A percentile compares a stretch with the other conserved stretches of the same genome.
phyloP scores from a whole-genome alignment of 176 grass and related monocot genomes.

The Cenchrus americanus region DNA sequence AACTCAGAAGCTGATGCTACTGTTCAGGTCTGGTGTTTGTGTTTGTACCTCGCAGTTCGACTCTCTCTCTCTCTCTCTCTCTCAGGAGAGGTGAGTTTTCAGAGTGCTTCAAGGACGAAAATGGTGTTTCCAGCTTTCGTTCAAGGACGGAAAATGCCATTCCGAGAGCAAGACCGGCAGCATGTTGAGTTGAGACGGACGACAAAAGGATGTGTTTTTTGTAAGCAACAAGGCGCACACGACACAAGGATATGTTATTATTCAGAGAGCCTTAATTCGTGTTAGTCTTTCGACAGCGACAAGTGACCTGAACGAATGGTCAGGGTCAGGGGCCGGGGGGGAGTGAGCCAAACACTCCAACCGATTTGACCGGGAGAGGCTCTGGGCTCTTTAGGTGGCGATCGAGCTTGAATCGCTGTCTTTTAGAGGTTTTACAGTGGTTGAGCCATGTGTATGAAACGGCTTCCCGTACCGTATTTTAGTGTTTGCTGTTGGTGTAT shows the following conservation, averaged over 20 bases:
- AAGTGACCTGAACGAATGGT: slow-evolving; percentile 43
- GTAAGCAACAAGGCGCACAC: not conserved
- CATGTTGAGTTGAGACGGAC: not conserved
- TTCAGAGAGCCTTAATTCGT: slow-evolving; percentile 4
- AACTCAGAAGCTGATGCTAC: not conserved
- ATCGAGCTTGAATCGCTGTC: not conserved
- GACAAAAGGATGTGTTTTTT: not conserved
- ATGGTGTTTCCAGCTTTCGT: too few relatives aligned
- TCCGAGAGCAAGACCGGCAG: not conserved
- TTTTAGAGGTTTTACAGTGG: not conserved
- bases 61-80: not conserved
- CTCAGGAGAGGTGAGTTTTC: not conserved
- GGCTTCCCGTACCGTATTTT: not conserved
- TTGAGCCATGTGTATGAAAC: not conserved
- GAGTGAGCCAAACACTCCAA: slow-evolving; percentile 29
- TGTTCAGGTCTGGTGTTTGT: not conserved
- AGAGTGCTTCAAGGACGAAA: too few relatives aligned
- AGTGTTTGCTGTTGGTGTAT: too few relatives aligned
- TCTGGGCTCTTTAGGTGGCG: not conserved
- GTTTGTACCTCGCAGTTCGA: not conserved
- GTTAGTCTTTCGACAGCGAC: slow-evolving; percentile 52
- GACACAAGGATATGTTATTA: not conserved
- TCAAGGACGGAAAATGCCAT: not conserved
- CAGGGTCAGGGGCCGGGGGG: not conserved
- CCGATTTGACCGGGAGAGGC: slow-evolving; percentile 22